Conservation (phyloP, 805 yeast genomes). For the Blastobotrys terrestris region DNA sequence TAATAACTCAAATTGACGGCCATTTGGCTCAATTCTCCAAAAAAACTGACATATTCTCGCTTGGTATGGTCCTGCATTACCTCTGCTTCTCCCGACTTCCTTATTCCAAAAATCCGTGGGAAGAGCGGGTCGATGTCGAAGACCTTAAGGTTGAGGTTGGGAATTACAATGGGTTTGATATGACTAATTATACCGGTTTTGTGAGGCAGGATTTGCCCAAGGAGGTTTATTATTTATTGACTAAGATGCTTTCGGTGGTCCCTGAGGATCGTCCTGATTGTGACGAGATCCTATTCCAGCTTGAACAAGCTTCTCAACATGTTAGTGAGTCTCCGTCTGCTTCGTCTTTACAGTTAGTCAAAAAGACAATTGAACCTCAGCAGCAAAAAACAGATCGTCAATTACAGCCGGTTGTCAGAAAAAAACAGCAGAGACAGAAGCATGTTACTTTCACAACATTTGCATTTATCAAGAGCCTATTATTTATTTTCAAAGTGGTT, state of each 20-base stretch:
- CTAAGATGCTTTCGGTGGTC: slow-evolving; percentile 33
- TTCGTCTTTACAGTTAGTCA: not conserved
- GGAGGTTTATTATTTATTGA: slow-evolving; percentile 35
- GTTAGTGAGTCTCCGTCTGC: not conserved
- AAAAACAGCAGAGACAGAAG: not conserved
- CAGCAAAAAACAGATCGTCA: not conserved
- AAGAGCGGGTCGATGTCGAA: slow-evolving; percentile 27
- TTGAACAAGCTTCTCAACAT: not conserved
- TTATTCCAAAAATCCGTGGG: slow-evolving; percentile 32
- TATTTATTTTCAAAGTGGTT: not conserved
- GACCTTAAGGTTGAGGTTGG: slow-evolving; percentile 34
- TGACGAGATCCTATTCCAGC: slow-evolving; percentile 31
- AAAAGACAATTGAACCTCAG: not conserved
- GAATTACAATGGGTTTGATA: slow-evolving; percentile 27
- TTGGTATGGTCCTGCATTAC: slow-evolving; percentile 77
- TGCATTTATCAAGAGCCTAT: not conserved
- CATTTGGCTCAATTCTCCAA: slow-evolving; percentile 53
- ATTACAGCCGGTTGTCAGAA: not conserved
- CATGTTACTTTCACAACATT: not conserved
- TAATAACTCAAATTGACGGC: slow-evolving; percentile 39
- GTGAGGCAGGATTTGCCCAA: slow-evolving; percentile 27
- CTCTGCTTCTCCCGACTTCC: slow-evolving; percentile 70
- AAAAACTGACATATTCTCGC: slow-evolving; percentile 72
- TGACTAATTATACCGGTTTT: slow-evolving; percentile 16
- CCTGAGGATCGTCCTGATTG: slow-evolving; percentile 41